These are phyloP conservation scores for Aspergillus sp. DNA, from an alignment of 2,329 filamentous ascomycete species.

Conservation along the genomic window DNA sequence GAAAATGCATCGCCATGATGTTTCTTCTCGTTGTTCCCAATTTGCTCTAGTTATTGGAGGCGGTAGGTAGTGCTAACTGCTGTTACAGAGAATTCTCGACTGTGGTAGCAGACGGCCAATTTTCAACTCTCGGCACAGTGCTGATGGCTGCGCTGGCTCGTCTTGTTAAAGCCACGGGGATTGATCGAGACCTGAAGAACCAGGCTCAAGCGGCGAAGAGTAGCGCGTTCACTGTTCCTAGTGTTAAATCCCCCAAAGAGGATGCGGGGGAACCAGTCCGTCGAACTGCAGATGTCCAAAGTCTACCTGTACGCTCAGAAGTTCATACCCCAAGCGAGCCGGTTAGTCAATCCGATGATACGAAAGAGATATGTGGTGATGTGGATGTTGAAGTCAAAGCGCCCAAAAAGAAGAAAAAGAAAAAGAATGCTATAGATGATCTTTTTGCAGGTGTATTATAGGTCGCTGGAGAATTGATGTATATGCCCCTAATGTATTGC, in stretches of 20 bases:
- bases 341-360: not conserved
- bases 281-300: slow-evolving; percentile 8
- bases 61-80: slow-evolving; percentile 3
- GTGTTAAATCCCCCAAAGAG: slow-evolving; percentile 6
- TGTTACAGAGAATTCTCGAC: slow-evolving; percentile 51
- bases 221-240: not conserved
- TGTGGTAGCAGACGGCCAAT: slow-evolving; percentile 63
- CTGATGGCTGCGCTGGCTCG: slow-evolving; percentile 58
- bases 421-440: slow-evolving; percentile 61
- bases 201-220: not conserved
- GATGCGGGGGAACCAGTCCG: slow-evolving; percentile 19
- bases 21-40: too few relatives aligned
- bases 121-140: slow-evolving; percentile 61
- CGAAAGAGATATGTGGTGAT: slow-evolving; percentile 7
- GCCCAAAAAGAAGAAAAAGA: slow-evolving; percentile 46
- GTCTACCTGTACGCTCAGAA: not conserved
- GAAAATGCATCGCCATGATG: not conserved
- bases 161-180: slow-evolving; percentile 38
- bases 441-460: slow-evolving; percentile 56
- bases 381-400: slow-evolving; percentile 1
- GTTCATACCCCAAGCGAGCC: not conserved
- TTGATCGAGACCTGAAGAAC: slow-evolving; percentile 20
- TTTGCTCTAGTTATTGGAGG: too few relatives aligned
- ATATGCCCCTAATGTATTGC: not conserved
- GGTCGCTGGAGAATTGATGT: slow-evolving; percentile 14